A percentile compares a stretch with the other conserved stretches of the same genome.
Conservation (phyloP, 1,284 basidiomycete genomes). For the Jaminaea rosea region DNA sequence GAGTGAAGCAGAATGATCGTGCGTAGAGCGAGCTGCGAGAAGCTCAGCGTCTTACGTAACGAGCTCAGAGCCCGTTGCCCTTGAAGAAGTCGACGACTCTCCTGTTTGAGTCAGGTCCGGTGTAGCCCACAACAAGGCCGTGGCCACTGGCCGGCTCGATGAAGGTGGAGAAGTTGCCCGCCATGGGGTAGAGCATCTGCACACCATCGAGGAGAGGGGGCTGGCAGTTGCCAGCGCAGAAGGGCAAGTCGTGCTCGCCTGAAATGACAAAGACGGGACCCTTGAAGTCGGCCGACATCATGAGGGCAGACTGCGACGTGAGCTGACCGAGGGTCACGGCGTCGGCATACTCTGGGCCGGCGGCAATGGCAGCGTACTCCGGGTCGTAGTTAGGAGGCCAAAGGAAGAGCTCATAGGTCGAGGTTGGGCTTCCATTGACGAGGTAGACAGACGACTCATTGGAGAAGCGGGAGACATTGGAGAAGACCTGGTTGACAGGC, state of each 20-base stretch:
- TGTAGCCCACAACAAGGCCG: conserved; percentile 18
- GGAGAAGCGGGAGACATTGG: conserved; percentile 16
- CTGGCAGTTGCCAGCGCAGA: conserved; percentile 39
- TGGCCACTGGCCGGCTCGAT: conserved; percentile 22
- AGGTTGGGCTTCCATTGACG: conserved; percentile 36
- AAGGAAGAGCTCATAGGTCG: conserved; percentile 48
- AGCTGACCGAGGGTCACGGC: conserved; percentile 47
- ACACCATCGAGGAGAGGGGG: conserved; percentile 14
- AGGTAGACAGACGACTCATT: conserved; percentile 20
- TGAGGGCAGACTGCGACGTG: conserved; percentile 28
- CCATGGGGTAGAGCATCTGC: conserved; percentile 18
- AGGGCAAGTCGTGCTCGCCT: conserved; percentile 48
- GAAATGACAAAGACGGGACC: conserved; percentile 48
- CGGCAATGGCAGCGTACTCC: conserved; percentile 22
- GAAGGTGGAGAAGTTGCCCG: conserved; percentile 18
- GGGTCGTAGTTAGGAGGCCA: conserved; percentile 48
- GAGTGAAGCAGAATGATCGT: too few relatives aligned
- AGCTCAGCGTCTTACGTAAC: too few relatives aligned
- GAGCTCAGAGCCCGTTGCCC: conserved; percentile 13
- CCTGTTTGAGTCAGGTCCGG: conserved; percentile 11
- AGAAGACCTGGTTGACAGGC: conserved; percentile 37
- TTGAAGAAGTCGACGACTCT: conserved; percentile 15
- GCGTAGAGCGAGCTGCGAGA: too few relatives aligned
- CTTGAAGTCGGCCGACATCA: conserved; percentile 35
- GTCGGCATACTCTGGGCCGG: conserved; percentile 28